Conservation (phyloP, 1,284 basidiomycete genomes). For the Moesziomyces sp. region DNA sequence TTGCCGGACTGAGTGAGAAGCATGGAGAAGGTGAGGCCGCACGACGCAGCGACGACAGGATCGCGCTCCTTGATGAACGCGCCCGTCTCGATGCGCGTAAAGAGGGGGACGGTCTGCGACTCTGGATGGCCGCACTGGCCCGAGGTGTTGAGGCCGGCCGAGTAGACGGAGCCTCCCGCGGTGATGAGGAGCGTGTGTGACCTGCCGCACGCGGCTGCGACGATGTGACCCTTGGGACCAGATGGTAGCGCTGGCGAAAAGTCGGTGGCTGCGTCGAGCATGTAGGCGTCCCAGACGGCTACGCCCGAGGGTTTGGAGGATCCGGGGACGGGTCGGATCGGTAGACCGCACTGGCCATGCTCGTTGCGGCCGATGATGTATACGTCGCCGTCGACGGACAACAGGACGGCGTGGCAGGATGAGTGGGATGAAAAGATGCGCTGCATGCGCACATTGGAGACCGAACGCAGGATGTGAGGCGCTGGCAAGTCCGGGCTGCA, state of each 20-base stretch:
- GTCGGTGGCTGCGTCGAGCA: constrained; percentile 45
- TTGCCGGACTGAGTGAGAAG: constrained; percentile 82
- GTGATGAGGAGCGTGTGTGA: constrained; percentile 85
- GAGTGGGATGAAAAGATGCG: constrained; percentile 55
- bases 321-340: constrained; percentile 31
- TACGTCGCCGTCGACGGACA: constrained; percentile 75
- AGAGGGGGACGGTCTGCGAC: constrained; percentile 77
- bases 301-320: constrained; percentile 70
- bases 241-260: constrained; percentile 72
- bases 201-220: constrained; percentile 83
- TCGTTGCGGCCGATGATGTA: constrained; percentile 87
- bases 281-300: constrained; percentile 76
- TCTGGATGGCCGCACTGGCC: constrained; percentile 83
- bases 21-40: constrained; percentile 84
- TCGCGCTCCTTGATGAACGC: constrained; percentile 72
- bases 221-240: constrained; percentile 75
- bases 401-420: constrained; percentile 50
- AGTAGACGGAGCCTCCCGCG: constrained; percentile 83
- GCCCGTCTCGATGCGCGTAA: constrained; percentile 74
- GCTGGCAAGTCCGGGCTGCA: constrained; percentile 79
- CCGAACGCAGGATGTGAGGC: constrained; percentile 86
- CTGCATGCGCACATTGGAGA: constrained; percentile 75
- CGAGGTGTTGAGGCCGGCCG: constrained; percentile 81
- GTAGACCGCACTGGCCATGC: constrained; percentile 66
- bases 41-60: constrained; percentile 78